Percentiles rank a stretch among this genome's conserved stretches.
Evolutionary conservation across 305 asterid species (phyloP).

Genomic region (Fraxinus dipetala): DNA sequence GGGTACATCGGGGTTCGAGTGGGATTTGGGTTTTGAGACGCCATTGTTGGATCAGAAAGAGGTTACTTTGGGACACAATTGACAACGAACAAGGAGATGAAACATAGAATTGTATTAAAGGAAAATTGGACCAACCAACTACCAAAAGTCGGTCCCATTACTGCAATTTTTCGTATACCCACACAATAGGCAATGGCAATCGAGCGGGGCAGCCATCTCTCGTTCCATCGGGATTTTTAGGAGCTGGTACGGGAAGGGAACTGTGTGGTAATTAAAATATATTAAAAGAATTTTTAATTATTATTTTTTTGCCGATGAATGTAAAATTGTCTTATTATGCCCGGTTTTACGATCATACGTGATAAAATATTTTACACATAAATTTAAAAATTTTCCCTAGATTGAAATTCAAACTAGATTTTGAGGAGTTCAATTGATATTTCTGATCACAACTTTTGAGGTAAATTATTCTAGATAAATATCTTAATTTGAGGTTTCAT

Average conservation of each 20-base stretch:
- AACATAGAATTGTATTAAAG: neutral
- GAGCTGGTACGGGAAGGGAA: too few species aligned
- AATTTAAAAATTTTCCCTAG: too few species aligned
- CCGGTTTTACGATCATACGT: too few species aligned
- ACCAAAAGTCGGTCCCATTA: neutral
- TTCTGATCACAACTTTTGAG: slow-evolving; percentile 10
- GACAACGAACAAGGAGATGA: neutral
- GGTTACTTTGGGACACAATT: neutral
- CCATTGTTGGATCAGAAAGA: slow-evolving; percentile 40
- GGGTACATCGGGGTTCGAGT: slow-evolving; percentile 59
- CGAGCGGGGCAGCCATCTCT: neutral
- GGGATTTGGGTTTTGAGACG: slow-evolving; percentile 40
- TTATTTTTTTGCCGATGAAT: too few species aligned
- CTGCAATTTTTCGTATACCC: neutral
- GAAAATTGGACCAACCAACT: neutral
- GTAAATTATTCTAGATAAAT: neutral
- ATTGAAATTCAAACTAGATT: neutral
- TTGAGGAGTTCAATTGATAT: neutral
- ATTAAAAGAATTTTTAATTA: too few species aligned
- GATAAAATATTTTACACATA: too few species aligned
- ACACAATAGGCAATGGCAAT: neutral
- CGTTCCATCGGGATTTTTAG: neutral
- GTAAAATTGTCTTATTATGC: too few species aligned
- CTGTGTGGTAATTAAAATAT: too few species aligned
- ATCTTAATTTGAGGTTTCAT: neutral